Percentiles rank a stretch among this genome's conserved stretches.
Conservation (phyloP, 1,139 yeast species). For the Candida sojae region DNA sequence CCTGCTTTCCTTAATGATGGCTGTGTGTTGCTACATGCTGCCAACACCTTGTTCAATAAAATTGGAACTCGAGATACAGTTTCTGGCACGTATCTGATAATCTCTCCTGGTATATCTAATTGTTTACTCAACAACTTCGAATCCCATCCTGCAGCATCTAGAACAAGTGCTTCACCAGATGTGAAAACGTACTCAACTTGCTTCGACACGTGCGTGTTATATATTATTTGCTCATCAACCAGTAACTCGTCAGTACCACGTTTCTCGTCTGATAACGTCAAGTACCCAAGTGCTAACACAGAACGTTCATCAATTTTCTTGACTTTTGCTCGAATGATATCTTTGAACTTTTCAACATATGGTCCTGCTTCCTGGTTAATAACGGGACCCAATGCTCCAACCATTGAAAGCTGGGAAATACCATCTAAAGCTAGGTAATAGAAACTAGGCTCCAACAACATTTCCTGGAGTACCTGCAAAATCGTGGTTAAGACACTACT, state of each 20-base stretch:
- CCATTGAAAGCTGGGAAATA: slow-evolving; percentile 58
- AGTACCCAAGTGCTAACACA: slow-evolving; percentile 53
- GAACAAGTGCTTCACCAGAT: slow-evolving; percentile 81
- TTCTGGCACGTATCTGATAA: slow-evolving; percentile 18
- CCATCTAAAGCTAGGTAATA: slow-evolving; percentile 43
- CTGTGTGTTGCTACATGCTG: slow-evolving; percentile 61
- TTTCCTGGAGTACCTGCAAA: slow-evolving; percentile 15
- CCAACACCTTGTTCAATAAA: slow-evolving; percentile 50
- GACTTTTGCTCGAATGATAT: slow-evolving; percentile 37
- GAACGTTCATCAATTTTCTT: slow-evolving; percentile 64
- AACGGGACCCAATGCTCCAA: slow-evolving; percentile 53
- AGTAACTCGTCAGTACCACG: slow-evolving; percentile 9
- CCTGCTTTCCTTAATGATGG: slow-evolving; percentile 76
- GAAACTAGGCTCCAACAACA: slow-evolving; percentile 20
- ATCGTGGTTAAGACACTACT: slow-evolving; percentile 4
- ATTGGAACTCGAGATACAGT: slow-evolving; percentile 26
- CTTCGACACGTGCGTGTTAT: slow-evolving; percentile 63
- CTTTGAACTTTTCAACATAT: slow-evolving; percentile 26
- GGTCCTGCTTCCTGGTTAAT: slow-evolving; percentile 13
- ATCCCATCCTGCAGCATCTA: slow-evolving; percentile 76
- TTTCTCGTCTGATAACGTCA: slow-evolving; percentile 37
- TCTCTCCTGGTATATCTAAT: slow-evolving; percentile 50
- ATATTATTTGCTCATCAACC: slow-evolving; percentile 33
- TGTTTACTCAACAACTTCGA: slow-evolving; percentile 55
- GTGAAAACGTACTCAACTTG: slow-evolving; percentile 75